Evolutionary conservation across 108 stramenopile species (phyloP).

Genomic region (Parmales sp.): DNA sequence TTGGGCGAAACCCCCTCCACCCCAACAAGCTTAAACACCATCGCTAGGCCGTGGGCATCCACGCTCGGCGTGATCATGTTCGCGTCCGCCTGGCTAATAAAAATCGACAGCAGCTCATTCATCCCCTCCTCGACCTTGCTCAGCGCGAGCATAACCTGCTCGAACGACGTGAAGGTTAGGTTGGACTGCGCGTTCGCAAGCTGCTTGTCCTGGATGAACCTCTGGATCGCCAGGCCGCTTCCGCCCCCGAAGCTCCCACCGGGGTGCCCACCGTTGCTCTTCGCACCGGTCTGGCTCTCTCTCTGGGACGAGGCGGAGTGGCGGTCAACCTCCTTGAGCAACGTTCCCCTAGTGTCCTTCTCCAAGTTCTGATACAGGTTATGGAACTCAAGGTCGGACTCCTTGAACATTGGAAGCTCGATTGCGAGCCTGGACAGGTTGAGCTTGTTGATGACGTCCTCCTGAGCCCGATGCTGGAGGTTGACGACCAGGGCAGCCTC

Average conservation of each 20-base stretch:
- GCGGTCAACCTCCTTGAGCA: background rate
- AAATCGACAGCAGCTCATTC: background rate
- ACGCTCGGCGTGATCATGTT: background rate
- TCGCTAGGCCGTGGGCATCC: background rate
- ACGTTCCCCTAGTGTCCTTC: background rate
- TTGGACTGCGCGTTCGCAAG: background rate
- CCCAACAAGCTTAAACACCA: background rate
- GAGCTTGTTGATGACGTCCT: background rate
- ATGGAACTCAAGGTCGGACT: background rate
- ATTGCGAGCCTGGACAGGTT: background rate
- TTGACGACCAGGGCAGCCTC: background rate
- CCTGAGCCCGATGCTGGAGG: background rate
- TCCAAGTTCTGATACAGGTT: background rate
- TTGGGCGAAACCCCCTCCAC: background rate
- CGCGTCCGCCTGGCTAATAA: background rate
- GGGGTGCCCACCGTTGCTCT: background rate
- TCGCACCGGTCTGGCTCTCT: background rate
- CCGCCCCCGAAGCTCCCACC: background rate
- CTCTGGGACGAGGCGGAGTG: background rate
- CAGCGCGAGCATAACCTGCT: slow-evolving; percentile 2
- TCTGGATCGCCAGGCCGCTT: background rate
- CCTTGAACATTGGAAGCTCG: slow-evolving; percentile 5
- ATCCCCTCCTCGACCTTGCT: background rate
- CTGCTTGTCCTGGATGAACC: background rate
- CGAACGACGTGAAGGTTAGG: background rate